Conservation (phyloP, 345 rosid species). For the Cardamine resedifolia region DNA sequence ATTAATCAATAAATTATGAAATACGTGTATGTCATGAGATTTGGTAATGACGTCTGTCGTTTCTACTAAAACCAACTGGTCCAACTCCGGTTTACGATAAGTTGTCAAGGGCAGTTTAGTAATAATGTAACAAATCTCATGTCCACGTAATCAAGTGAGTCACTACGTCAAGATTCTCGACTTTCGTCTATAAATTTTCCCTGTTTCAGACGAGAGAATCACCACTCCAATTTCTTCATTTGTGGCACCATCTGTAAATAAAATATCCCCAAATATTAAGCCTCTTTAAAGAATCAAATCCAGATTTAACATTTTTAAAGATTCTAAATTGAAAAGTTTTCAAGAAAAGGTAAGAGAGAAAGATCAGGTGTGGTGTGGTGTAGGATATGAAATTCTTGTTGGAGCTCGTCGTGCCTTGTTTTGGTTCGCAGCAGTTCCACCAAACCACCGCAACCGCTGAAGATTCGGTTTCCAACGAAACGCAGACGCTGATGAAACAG, state of each 20-base stretch:
- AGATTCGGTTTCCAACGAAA: slow-evolving; percentile 31
- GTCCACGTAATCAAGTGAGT: slow-evolving; percentile 29
- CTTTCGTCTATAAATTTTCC: slow-evolving; percentile 25
- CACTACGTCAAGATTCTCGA: slow-evolving; percentile 5
- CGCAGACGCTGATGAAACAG: slow-evolving; percentile 30
- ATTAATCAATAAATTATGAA: background rate
- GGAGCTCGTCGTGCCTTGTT: slow-evolving; percentile 54
- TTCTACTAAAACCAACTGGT: background rate
- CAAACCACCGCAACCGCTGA: slow-evolving; percentile 19
- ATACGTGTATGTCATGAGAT: background rate
- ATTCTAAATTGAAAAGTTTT: background rate
- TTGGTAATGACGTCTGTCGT: background rate
- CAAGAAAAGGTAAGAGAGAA: background rate
- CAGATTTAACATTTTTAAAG: background rate
- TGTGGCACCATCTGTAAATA: background rate
- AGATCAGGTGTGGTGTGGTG: slow-evolving; percentile 2
- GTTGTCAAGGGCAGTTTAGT: background rate
- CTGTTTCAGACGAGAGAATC: background rate
- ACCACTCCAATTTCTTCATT: slow-evolving; percentile 10
- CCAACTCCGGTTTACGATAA: background rate
- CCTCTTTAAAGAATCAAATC: background rate
- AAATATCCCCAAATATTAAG: background rate
- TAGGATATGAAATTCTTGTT: slow-evolving; percentile 53
- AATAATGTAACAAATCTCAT: background rate
- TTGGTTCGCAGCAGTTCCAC: slow-evolving; percentile 30